phyloP scores from a whole-genome alignment of 192 early-diverging fungal genomes.

The Umbelopsis isabellina region DNA sequence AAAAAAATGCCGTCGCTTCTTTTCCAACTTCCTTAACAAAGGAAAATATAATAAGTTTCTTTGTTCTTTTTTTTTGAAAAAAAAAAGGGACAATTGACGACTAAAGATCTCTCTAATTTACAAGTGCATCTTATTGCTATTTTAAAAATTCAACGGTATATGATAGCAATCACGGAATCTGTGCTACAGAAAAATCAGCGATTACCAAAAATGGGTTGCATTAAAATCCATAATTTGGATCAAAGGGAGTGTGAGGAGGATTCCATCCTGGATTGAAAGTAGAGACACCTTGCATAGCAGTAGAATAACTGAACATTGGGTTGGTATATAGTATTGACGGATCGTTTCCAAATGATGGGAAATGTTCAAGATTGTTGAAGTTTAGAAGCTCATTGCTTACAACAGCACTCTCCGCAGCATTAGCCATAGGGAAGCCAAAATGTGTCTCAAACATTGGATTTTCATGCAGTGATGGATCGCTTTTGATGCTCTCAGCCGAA shows the following conservation, averaged over 20 bases:
- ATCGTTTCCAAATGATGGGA: neutral
- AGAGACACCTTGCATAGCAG: neutral
- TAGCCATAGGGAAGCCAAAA: neutral
- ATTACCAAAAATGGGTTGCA: neutral
- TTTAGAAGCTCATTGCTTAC: neutral
- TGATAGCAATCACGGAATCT: no score
- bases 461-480: neutral
- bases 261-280: neutral
- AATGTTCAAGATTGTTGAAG: neutral
- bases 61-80: neutral
- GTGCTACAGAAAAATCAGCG: neutral
- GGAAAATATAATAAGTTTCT: no score
- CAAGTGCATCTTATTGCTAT: neutral
- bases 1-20: no score
- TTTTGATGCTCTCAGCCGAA: neutral
- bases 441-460: neutral
- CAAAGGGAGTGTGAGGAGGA: neutral
- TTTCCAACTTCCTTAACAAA: no score
- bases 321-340: neutral
- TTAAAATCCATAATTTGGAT: slow-evolving; percentile 11
- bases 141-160: no score
- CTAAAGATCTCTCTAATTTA: neutral
- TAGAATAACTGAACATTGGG: slow-evolving; percentile 3
- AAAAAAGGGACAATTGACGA: neutral
- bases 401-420: neutral